Evolutionary conservation across 2,329 filamentous ascomycete genomes (phyloP).

Genomic region (Pseudocercospora vitis): DNA sequence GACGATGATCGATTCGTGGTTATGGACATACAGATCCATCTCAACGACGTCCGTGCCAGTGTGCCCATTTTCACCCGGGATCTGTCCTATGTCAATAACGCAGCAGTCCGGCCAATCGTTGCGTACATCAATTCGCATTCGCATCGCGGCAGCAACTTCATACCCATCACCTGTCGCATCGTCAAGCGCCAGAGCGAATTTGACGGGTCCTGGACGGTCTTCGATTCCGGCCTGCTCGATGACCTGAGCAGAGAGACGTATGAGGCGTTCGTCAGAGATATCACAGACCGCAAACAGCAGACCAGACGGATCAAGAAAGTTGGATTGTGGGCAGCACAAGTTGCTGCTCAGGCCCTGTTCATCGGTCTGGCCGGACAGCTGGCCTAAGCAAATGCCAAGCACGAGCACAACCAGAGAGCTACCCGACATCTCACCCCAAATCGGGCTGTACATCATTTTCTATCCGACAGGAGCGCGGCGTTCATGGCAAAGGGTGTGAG

Average conservation of each 20-base stretch:
- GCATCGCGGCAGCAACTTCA: constrained; percentile 69
- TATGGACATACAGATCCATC: constrained; percentile 90
- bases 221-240: constrained; percentile 90
- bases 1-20: constrained; percentile 78
- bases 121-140: constrained; percentile 92
- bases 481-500: constrained; percentile 8
- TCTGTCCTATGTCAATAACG: constrained; percentile 93
- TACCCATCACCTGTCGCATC: constrained; percentile 90
- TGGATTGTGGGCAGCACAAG: constrained; percentile 89
- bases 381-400: constrained; percentile 42
- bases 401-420: neutral
- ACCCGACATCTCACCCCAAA: neutral
- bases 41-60: constrained; percentile 90
- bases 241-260: constrained; percentile 93
- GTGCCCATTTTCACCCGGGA: constrained; percentile 91
- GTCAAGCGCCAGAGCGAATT: constrained; percentile 89
- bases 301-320: constrained; percentile 90
- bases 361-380: constrained; percentile 89
- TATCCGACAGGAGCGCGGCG: constrained; percentile 13
- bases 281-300: constrained; percentile 84
- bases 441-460: neutral
- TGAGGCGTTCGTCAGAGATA: constrained; percentile 86
- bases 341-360: constrained; percentile 90
- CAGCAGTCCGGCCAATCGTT: constrained; percentile 90
- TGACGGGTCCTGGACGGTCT: constrained; percentile 92